Evolutionary conservation across 78 protist genomes (phyloP).

Genomic region (Dictyostelium purpureum): DNA sequence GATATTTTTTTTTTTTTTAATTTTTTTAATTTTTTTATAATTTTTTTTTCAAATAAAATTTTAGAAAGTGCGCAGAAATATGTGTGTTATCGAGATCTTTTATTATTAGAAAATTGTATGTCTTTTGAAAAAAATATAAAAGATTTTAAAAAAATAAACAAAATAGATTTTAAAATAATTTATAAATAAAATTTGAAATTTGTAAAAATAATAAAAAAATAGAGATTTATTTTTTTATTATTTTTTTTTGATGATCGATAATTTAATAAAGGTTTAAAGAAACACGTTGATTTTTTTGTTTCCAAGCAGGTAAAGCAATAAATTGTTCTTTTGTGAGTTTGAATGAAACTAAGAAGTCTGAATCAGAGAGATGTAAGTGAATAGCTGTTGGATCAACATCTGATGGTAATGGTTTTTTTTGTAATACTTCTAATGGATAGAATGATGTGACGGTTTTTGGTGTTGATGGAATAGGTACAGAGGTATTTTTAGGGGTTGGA

Average conservation of each 20-base stretch:
- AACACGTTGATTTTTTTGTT: background rate
- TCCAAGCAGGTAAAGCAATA: constrained; percentile 1
- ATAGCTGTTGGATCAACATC: background rate
- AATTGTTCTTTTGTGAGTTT: background rate
- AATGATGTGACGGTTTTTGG: background rate
- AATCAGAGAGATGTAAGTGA: background rate
- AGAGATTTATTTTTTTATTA: background rate
- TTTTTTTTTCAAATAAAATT: too few species aligned
- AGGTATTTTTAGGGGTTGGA: background rate
- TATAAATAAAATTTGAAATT: too few species aligned
- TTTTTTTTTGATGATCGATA: too few species aligned
- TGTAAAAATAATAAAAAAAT: too few species aligned
- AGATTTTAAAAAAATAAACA: too few species aligned
- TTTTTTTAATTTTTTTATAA: too few species aligned
- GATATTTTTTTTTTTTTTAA: background rate
- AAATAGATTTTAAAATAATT: too few species aligned
- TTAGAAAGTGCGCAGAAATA: too few species aligned
- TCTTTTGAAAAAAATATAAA: background rate
- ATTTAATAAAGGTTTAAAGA: background rate
- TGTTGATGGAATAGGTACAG: background rate
- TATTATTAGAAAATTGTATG: background rate
- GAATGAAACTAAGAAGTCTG: background rate
- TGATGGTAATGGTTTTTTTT: background rate
- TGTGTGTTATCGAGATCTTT: background rate
- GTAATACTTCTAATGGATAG: background rate